Base-by-base conservation (phyloP, 2,329 filamentous ascomycete genomes). In the Hypoxylon sp. region DNA sequence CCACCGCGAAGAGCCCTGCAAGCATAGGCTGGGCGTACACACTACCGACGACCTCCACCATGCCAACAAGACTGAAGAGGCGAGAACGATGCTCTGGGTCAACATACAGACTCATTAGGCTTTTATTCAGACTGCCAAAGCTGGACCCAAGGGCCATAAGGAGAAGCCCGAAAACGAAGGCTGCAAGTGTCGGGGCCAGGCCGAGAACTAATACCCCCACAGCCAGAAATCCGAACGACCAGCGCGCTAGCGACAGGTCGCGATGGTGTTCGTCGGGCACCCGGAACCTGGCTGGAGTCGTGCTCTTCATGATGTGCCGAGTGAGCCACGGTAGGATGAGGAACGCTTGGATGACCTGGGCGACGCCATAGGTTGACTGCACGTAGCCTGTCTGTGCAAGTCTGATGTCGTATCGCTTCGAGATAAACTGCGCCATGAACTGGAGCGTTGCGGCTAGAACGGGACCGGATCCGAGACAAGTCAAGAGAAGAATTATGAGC, bases 341-440 rank as follows among this genome's bases (percentile, higher is more conserved):
- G 1, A 80, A 61, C 0, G 76, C 73, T 17, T 74, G 70, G 22
- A 77, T 10, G n/a, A 75, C 59, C 40, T 77, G 74, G 1, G 67
- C 73, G 14, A 75, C 42, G 17, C 78, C 77, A 20, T 75, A 79
- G 0, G 59, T 64, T 6, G 75, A 71, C 61, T 78, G 77, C 11
- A 79, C 66, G 58, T 79, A 79, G n/a, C 78, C 78, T 8, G 75
- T 77, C 44, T 75, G 65, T 20, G 69, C 64, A 11, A 79, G 73
- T 17, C 68, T 67, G 30, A 78, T 75, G 27, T 56, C 46, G 63
- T 78, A 79, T 3, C 78, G 72, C 66, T 76, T 78, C 8, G 78
- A 79, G 17, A 76, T 58, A 61, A 78, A 79, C 55, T 78, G 77
- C 6, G 73, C 73, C 70, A 79, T 67, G 65, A 77, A 77, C 33